Conservation (phyloP, 192 early-diverging fungal genomes). For the Backusella liffmaniae region DNA sequence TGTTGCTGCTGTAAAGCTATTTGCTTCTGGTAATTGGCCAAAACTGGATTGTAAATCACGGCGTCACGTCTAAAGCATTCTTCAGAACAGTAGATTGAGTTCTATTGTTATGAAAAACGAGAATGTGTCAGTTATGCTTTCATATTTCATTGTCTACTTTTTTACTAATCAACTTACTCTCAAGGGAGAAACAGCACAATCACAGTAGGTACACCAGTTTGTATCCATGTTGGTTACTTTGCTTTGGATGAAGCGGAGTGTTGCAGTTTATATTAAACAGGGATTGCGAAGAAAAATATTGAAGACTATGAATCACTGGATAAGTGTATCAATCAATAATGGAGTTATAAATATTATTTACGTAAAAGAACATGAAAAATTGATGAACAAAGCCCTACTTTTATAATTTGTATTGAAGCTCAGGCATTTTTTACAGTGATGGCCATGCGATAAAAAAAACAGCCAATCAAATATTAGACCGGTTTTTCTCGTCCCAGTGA, state of each 20-base stretch:
- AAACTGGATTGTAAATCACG: background rate
- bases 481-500: background rate
- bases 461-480: background rate
- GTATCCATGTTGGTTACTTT: constrained; percentile 10
- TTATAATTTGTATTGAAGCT: constrained; percentile 1
- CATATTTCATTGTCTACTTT: background rate
- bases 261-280: background rate
- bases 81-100: constrained; percentile 9
- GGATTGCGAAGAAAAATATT: background rate
- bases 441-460: background rate
- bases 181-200: constrained; percentile 12
- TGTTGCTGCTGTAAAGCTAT: background rate
- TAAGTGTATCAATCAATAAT: background rate
- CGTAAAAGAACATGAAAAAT: background rate
- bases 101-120: background rate
- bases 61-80: constrained; percentile 1
- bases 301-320: background rate
- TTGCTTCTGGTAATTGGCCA: background rate
- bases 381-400: background rate
- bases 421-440: background rate
- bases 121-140: background rate
- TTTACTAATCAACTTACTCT: constrained; percentile 7
- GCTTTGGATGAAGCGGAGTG: background rate
- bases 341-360: background rate
- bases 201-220: constrained; percentile 26